These are phyloP conservation scores for Metschnikowia picachoensis DNA, from an alignment of 805 yeast genomes.

Conservation along the genomic window DNA sequence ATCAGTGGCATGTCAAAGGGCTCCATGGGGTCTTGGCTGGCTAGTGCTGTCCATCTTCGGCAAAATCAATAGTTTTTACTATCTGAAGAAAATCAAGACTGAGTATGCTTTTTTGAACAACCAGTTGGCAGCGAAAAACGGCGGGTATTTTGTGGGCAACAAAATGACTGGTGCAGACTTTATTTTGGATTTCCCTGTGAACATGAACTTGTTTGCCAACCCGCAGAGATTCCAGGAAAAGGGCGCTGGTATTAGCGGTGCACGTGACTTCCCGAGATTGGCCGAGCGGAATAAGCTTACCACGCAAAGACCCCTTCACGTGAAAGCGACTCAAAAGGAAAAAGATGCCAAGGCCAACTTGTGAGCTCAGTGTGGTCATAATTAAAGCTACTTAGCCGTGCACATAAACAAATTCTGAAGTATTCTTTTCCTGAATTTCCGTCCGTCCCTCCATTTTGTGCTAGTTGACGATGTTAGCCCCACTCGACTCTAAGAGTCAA, in stretches of 20 bases:
- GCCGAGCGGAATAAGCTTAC: conserved; percentile 19
- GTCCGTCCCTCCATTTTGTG: too few relatives aligned
- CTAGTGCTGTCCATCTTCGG: conserved; percentile 21
- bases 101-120: conserved; percentile 29
- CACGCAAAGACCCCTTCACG: conserved; percentile 11
- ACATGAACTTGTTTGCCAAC: conserved; percentile 15
- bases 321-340: conserved; percentile 6
- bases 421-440: too few relatives aligned
- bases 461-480: too few relatives aligned
- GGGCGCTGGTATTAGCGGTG: conserved; percentile 8
- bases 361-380: too few relatives aligned
- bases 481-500: too few relatives aligned
- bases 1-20: conserved; percentile 21
- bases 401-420: too few relatives aligned
- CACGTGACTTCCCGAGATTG: conserved; percentile 14
- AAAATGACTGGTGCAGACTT: conserved; percentile 38
- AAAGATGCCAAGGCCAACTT: conserved; percentile 6
- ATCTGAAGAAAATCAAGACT: conserved; percentile 21
- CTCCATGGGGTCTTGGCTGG: conserved; percentile 26
- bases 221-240: conserved; percentile 4
- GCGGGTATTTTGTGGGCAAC: conserved; percentile 37
- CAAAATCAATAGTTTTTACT: conserved; percentile 25
- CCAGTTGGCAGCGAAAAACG: conserved; percentile 27
- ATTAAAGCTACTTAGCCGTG: too few relatives aligned
- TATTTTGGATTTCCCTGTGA: conserved; percentile 34